phyloP scores from a whole-genome alignment of 441 rosid species.

The Jatropha multifida region DNA sequence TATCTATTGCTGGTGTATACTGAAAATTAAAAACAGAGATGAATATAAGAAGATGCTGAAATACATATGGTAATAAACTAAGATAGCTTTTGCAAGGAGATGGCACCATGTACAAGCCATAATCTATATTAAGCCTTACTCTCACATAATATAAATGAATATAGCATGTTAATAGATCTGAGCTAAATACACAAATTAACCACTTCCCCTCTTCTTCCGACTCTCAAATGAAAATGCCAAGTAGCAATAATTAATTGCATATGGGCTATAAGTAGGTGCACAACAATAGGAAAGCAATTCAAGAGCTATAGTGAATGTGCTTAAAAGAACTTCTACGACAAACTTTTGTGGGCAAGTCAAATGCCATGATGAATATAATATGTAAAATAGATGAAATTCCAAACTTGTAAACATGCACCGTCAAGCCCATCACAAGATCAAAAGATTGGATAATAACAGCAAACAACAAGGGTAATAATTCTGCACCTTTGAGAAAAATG shows the following conservation, averaged over 20 bases:
- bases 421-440: slow-evolving; percentile 5
- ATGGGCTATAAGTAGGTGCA: background rate
- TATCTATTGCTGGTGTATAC: slow-evolving; percentile 98
- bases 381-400: background rate
- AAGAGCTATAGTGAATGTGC: background rate
- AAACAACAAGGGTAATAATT: slow-evolving; percentile 21
- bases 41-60: slow-evolving; percentile 4
- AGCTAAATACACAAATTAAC: background rate
- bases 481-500: slow-evolving; percentile 89
- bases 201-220: background rate
- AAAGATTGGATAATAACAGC: slow-evolving; percentile 13
- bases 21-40: slow-evolving; percentile 34
- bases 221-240: background rate
- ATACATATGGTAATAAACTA: background rate
- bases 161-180: background rate
- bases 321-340: background rate
- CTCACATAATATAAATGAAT: background rate
- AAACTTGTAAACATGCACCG: background rate
- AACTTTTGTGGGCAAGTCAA: background rate
- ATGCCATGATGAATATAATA: background rate
- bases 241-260: slow-evolving; percentile 6
- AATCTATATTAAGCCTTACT: background rate
- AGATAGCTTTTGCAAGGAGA: background rate
- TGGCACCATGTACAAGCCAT: background rate
- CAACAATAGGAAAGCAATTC: background rate